A percentile compares a stretch with the other conserved stretches of the same genome.
phyloP scores from a whole-genome alignment of 2,329 filamentous ascomycete genomes.

The Cladosporium sp. region DNA sequence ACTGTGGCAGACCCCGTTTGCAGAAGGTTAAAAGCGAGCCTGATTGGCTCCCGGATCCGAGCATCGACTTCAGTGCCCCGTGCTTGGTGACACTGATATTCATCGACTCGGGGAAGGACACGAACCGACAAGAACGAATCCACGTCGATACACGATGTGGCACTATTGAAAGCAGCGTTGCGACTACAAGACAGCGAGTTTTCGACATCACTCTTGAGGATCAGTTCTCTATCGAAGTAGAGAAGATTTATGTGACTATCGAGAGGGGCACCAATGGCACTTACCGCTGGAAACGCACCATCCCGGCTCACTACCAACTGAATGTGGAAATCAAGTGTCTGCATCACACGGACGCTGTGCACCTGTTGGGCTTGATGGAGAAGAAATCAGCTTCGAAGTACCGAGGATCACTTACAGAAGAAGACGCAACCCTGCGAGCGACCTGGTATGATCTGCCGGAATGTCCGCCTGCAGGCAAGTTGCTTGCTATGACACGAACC shows the following conservation, averaged over 20 bases:
- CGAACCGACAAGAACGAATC: conserved; percentile 13
- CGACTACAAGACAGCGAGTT: neutral
- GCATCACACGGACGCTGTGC: conserved; percentile 32
- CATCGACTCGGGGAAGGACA: conserved; percentile 17
- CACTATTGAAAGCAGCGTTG: conserved; percentile 18
- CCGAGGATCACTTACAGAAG: conserved; percentile 11
- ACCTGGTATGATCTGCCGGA: conserved; percentile 36
- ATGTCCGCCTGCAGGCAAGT: conserved; percentile 23
- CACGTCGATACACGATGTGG: conserved; percentile 22
- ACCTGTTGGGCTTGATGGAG: conserved; percentile 32
- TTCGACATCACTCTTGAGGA: conserved; percentile 29
- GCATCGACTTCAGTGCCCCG: conserved; percentile 21
- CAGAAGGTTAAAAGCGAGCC: conserved; percentile 1
- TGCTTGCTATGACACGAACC: conserved; percentile 28
- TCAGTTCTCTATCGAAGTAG: conserved; percentile 27
- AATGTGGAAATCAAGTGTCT: conserved; percentile 33
- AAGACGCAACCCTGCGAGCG: conserved; percentile 29
- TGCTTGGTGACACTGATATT: conserved; percentile 28
- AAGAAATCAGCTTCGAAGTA: conserved; percentile 10
- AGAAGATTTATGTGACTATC: conserved; percentile 24
- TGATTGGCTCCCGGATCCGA: conserved; percentile 28
- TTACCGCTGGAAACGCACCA: conserved; percentile 25
- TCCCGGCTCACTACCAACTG: conserved; percentile 27
- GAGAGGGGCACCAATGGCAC: conserved; percentile 21
- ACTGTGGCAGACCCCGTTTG: neutral